Evolutionary conservation across 768 basidiomycete species (phyloP), one percentile per base, ranked within the genome.

Genomic region (Collybia sp.): DNA sequence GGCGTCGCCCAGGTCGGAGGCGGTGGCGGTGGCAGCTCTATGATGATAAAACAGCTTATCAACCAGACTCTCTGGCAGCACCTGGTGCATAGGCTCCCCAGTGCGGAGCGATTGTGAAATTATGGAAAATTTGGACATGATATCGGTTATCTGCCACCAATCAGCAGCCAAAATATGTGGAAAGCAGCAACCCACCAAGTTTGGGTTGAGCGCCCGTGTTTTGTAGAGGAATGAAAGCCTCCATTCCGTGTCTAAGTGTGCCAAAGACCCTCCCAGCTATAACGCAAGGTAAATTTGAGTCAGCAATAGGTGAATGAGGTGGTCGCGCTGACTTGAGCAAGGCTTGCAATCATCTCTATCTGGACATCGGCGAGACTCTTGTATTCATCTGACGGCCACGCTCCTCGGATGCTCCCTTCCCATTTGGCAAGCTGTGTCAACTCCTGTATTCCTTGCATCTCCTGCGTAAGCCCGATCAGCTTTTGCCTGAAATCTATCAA

Each of bases 171-270:
- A 25, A n/a, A 42, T 12, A 20, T 2, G 5, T 18, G 5, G 11
- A 9, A 31, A 1, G 30, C 11, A 8, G 19, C 18, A 6, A 68
- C 71, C 51, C 47, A 76, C 78, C 50, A 80, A 77, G 53, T 74
- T 70, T 0, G 80, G 79, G 53, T 82, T 76, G 34, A 82, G 63
- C 45, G 77, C 69, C 30, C 71, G 68, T 1, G 75, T 77, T 41
- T 64, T 59, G 25, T 69, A 67, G 0, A 75, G 58, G 41, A 78
- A 64, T 5, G 51, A 47, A 19, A 59, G 59, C 16, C 72, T 61
- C 70, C 73, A 74, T 12, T 60, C 51, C 0, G 63, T 63, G 20
- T 75, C 67, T 20, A 81, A 56, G 13, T 75, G 63, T 1, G 58
- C 53, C 13, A 80, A 64, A 0, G 78, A 65, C 5, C 67, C 63